Conservation (phyloP, 345 rosid species). For the Eucalyptus decipiens region DNA sequence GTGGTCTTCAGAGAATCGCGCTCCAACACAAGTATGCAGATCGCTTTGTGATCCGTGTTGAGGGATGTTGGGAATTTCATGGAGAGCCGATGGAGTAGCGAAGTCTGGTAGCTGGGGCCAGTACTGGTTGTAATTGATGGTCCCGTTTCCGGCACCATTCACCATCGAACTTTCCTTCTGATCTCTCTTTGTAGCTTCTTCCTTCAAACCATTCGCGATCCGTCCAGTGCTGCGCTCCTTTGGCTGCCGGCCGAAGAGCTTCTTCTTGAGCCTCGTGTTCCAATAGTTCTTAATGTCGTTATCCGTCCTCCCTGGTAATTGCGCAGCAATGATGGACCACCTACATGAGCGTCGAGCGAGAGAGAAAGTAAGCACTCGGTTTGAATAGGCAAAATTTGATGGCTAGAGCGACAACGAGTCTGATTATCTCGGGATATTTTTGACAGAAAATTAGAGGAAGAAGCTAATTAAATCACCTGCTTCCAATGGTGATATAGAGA, state of each 20-base stretch:
- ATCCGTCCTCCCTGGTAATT: neutral
- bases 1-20: neutral
- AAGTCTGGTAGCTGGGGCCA: neutral
- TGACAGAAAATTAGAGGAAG: neutral
- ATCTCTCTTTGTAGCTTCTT: neutral
- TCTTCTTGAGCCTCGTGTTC: neutral
- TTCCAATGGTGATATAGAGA: constrained; percentile 26
- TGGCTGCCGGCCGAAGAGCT: neutral
- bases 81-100: neutral
- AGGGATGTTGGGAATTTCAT: neutral
- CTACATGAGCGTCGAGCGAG: neutral
- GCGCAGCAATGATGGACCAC: neutral
- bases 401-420: neutral
- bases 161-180: neutral
- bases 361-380: neutral
- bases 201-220: neutral
- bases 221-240: neutral
- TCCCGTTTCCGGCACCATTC: neutral
- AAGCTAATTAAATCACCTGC: constrained; percentile 9
- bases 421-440: neutral
- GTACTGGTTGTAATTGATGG: neutral
- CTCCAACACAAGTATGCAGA: neutral
- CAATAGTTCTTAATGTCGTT: neutral
- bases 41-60: neutral
- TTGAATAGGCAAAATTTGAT: neutral